Evolutionary conservation across 2,329 filamentous ascomycete genomes (phyloP).

Genomic region (Pyrenochaeta sp.): DNA sequence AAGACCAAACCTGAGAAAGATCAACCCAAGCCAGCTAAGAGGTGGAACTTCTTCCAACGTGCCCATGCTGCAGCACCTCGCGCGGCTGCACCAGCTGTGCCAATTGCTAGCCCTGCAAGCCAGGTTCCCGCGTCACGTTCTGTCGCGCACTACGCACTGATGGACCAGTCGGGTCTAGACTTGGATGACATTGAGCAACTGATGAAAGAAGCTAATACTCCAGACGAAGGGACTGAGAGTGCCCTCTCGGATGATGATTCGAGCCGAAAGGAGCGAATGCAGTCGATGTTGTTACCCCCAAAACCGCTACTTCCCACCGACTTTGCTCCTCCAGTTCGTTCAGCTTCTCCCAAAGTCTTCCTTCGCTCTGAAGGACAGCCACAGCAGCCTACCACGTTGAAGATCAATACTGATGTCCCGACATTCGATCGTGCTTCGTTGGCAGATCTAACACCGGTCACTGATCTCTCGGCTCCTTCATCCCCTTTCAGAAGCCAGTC

Average conservation of each 20-base stretch:
- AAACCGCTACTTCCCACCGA: conserved; percentile 42
- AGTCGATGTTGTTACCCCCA: conserved; percentile 49
- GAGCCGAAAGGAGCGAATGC: conserved; percentile 39
- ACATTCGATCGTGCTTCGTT: conserved; percentile 23
- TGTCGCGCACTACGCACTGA: conserved; percentile 65
- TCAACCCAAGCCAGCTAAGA: conserved; percentile 49
- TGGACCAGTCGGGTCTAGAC: conserved; percentile 57
- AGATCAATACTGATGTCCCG: conserved; percentile 29
- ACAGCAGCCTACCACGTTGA: conserved; percentile 23
- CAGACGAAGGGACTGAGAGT: conserved; percentile 34
- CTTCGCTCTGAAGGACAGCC: conserved; percentile 31
- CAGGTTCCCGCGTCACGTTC: conserved; percentile 47
- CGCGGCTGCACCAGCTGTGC: conserved; percentile 38
- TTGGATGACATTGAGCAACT: conserved; percentile 56
- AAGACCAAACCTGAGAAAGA: conserved; percentile 36
- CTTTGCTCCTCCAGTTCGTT: conserved; percentile 32
- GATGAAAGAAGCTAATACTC: conserved; percentile 51
- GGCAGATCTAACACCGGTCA: conserved; percentile 41
- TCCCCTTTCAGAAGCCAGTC: conserved; percentile 33
- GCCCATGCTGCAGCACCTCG: conserved; percentile 52
- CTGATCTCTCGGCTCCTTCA: conserved; percentile 42
- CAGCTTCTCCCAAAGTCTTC: conserved; percentile 48
- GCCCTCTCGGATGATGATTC: conserved; percentile 29
- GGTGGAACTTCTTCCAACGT: conserved; percentile 68
- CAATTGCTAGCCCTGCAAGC: conserved; percentile 50